These are phyloP conservation scores for Fusarium heterosporum DNA, from an alignment of 2,329 filamentous ascomycete genomes.

Conservation along the genomic window DNA sequence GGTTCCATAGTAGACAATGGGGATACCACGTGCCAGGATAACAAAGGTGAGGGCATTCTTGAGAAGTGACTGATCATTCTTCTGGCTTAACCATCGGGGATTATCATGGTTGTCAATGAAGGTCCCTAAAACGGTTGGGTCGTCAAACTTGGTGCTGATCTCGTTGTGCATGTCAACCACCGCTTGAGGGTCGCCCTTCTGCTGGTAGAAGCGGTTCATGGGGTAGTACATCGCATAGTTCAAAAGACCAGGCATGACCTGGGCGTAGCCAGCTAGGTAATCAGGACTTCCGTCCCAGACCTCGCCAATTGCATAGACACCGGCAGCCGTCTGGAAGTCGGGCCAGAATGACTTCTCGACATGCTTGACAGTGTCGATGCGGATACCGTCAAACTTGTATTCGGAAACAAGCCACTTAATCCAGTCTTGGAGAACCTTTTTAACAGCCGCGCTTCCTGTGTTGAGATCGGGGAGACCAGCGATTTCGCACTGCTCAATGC, in stretches of 20 bases:
- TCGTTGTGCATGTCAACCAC: conserved; percentile 55
- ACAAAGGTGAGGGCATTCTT: conserved; percentile 72
- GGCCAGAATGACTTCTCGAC: conserved; percentile 70
- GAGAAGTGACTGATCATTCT: conserved; percentile 65
- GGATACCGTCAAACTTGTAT: conserved; percentile 71
- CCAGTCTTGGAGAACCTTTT: conserved; percentile 68
- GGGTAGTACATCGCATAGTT: conserved; percentile 67
- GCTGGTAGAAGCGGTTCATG: conserved; percentile 55
- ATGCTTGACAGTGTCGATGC: conserved; percentile 72
- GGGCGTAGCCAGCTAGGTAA: conserved; percentile 65
- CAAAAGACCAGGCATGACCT: conserved; percentile 67
- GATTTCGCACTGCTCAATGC: conserved; percentile 27
- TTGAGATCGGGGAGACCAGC: conserved; percentile 68
- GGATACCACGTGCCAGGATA: conserved; percentile 71
- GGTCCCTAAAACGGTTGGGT: conserved; percentile 48
- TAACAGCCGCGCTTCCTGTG: conserved; percentile 64
- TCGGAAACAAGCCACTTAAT: conserved; percentile 66
- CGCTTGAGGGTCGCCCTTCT: conserved; percentile 53
- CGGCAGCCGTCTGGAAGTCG: conserved; percentile 63
- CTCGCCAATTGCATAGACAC: conserved; percentile 71
- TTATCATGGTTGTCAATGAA: conserved; percentile 73
- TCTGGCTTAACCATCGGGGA: conserved; percentile 63
- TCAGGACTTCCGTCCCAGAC: conserved; percentile 65
- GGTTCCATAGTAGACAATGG: conserved; percentile 74
- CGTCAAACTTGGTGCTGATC: conserved; percentile 52